phyloP scores from a whole-genome alignment of 2,329 filamentous ascomycete species.

The Aspergillus sojae region DNA sequence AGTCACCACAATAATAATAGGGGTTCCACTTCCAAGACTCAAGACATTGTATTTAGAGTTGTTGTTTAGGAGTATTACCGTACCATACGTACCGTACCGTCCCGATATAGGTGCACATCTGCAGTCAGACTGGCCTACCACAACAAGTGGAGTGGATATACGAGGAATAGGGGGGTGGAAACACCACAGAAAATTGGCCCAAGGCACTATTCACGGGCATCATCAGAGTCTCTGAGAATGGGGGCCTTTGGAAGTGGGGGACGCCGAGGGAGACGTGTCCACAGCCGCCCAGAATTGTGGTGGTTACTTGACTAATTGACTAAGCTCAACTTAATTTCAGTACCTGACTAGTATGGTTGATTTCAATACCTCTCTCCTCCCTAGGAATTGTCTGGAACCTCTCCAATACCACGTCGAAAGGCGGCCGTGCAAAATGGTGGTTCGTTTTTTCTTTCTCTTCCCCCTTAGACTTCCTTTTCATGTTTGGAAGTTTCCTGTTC shows the following conservation, averaged over 20 bases:
- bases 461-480: slow-evolving; percentile 12
- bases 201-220: slow-evolving; percentile 10
- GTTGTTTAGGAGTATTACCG: background rate
- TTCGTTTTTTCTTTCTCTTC: slow-evolving; percentile 2
- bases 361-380: background rate
- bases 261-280: slow-evolving; percentile 4
- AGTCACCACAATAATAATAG: slow-evolving; percentile 10
- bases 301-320: background rate
- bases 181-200: slow-evolving; percentile 6
- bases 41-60: slow-evolving; percentile 12
- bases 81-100: slow-evolving; percentile 1
- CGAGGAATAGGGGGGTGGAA: slow-evolving; percentile 5
- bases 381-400: slow-evolving; percentile 12
- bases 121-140: background rate
- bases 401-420: background rate
- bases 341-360: background rate
- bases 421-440: background rate
- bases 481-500: slow-evolving; percentile 29
- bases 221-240: slow-evolving; percentile 14
- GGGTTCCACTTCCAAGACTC: slow-evolving; percentile 18
- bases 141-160: slow-evolving; percentile 2
- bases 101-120: background rate
- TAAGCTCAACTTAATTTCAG: background rate
- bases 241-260: slow-evolving; percentile 10
- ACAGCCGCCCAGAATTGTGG: slow-evolving; percentile 3